Conservation (phyloP, 495 filamentous ascomycete species). For the Jackrogersella minutella region DNA sequence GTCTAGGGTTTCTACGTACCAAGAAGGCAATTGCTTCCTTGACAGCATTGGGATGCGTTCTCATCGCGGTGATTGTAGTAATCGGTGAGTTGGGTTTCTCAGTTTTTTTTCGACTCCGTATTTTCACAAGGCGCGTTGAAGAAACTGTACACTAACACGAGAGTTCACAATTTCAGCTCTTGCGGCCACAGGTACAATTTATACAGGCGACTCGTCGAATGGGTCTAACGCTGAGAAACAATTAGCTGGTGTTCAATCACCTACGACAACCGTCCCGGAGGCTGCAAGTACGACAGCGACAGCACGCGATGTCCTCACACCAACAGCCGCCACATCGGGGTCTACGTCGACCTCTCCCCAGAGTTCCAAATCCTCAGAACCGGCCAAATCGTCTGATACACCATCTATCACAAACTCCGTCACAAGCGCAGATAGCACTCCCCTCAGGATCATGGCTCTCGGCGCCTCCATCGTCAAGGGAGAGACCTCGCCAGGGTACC, state of each 20-base stretch:
- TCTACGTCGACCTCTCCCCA: neutral
- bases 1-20: slow-evolving; percentile 14
- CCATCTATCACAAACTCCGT: slow-evolving; percentile 11
- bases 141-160: slow-evolving; percentile 4
- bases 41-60: neutral
- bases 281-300: slow-evolving; percentile 4
- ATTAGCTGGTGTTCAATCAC: neutral
- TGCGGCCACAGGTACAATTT: slow-evolving; percentile 22
- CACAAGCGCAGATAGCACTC: slow-evolving; percentile 2
- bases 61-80: slow-evolving; percentile 16
- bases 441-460: slow-evolving; percentile 61
- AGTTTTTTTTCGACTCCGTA: neutral
- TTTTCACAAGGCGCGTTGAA: neutral
- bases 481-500: slow-evolving; percentile 54
- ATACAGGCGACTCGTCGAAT: slow-evolving; percentile 10
- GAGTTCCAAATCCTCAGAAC: neutral
- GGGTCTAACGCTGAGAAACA: slow-evolving; percentile 13
- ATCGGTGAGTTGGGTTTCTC: slow-evolving; percentile 21
- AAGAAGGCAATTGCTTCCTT: slow-evolving; percentile 26
- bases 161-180: slow-evolving; percentile 13
- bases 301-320: neutral
- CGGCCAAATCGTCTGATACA: neutral
- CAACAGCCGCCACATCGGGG: neutral
- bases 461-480: slow-evolving; percentile 66
- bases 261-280: neutral